Percentiles rank a stretch among this genome's conserved stretches.
These are phyloP conservation scores for Aspergillus fischeri DNA, from an alignment of 2,329 filamentous ascomycete species.

Conservation along the genomic window DNA sequence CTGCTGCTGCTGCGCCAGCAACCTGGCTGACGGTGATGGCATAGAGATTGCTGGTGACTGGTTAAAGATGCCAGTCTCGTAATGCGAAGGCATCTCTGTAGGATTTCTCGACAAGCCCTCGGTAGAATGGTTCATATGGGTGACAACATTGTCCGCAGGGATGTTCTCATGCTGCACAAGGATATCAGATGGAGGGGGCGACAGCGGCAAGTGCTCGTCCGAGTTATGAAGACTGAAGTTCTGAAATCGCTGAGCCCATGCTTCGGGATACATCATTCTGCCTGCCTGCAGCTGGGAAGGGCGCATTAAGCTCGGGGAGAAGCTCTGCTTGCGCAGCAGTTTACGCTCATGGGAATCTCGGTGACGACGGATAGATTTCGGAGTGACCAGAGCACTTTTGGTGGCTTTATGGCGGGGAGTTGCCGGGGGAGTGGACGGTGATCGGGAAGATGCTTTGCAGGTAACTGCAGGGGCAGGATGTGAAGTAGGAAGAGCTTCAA, in stretches of 20 bases:
- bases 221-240: constrained; percentile 49
- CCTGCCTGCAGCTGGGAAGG: constrained; percentile 46
- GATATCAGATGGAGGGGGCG: constrained; percentile 44
- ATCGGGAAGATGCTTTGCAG: constrained; percentile 19
- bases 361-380: constrained; percentile 36
- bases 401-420: constrained; percentile 34
- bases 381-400: constrained; percentile 35
- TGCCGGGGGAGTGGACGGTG: constrained; percentile 35
- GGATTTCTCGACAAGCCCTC: constrained; percentile 25
- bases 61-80: constrained; percentile 30
- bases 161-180: constrained; percentile 38
- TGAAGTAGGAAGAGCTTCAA: constrained; percentile 29
- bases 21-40: constrained; percentile 28
- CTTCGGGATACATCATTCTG: constrained; percentile 41
- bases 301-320: constrained; percentile 53
- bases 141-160: constrained; percentile 24
- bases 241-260: constrained; percentile 53
- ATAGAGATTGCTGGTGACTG: constrained; percentile 32
- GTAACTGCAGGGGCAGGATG: constrained; percentile 14
- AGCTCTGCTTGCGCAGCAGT: constrained; percentile 40
- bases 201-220: constrained; percentile 40
- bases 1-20: constrained; percentile 28
- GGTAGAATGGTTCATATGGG: constrained; percentile 36
- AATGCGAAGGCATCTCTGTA: constrained; percentile 29
- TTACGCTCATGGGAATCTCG: constrained; percentile 40